Evolutionary conservation across 2,329 filamentous ascomycete species (phyloP), one percentile per base, ranked within the genome.

Genomic region (Pseudogymnoascus sp.): DNA sequence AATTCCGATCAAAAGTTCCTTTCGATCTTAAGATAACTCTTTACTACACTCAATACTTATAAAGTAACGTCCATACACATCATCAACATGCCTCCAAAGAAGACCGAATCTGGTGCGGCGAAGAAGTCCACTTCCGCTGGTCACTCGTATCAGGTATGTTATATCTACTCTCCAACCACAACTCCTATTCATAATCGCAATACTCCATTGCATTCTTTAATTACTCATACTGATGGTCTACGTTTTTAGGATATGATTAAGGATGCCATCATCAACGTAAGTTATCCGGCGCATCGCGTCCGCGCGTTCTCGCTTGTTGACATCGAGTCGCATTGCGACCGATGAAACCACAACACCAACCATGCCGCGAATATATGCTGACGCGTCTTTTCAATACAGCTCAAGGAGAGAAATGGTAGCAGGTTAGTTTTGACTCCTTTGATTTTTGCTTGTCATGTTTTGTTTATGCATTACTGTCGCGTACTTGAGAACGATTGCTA

Each of bases 391-490:
- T 71, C 67, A 67, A 38, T 75, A 71, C 74, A 89, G 86, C 80
- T 89, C 68, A 89, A 89, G 77, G 87, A 89, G 72, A 83, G 87
- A 68, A 86, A 85, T 76, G 86, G 86, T 77, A 85, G 82, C 76
- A 88, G 86, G 86, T 89, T 78, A 79, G 86, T 78, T 71, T 63
- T 71, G 67, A 63, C 66, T 67, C 61, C 71, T 70, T 66, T 59
- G 4, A 59, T 28, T 61, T 63, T 53, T 38, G 33, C 59, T 33
- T 33, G 50, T 63, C 33, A 11, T 22, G 26, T 37, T 59, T 62
- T 59, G 19, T 59, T 62, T 64, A 26, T 28, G 35, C 37, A 41
- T 62, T 56, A 31, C 10, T 11, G 60, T 38, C 60, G 38, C 22
- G 28, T 37, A 41, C 59, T 24, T 28, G 40, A 60, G 61, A 19